Evolutionary conservation across 371 early-diverging fungal genomes (phyloP).

Genomic region (Mycotypha africana): DNA sequence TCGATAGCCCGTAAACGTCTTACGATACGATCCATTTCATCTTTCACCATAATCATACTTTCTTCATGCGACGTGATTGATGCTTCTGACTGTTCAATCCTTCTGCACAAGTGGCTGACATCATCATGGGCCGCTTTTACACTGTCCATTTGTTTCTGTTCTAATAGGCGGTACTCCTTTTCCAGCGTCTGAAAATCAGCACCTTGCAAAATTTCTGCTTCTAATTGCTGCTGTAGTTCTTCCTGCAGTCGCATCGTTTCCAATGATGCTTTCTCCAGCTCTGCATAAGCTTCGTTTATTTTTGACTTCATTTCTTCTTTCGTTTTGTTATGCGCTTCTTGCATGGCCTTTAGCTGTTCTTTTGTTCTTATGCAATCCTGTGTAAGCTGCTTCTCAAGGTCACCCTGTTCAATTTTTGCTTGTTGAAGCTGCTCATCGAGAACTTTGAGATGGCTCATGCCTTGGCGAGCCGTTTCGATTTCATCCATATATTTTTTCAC

Average conservation of each 20-base stretch:
- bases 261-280: slow-evolving; percentile 25
- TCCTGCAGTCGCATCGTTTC: slow-evolving; percentile 31
- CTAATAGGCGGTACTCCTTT: slow-evolving; percentile 15
- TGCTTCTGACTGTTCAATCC: slow-evolving; percentile 19
- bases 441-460: slow-evolving; percentile 41
- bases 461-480: slow-evolving; percentile 40
- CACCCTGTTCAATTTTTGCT: slow-evolving; percentile 33
- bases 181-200: slow-evolving; percentile 25
- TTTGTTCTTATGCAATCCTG: slow-evolving; percentile 28
- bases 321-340: slow-evolving; percentile 26
- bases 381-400: slow-evolving; percentile 26
- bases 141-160: slow-evolving; percentile 27
- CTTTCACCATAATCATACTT: slow-evolving; percentile 30
- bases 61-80: slow-evolving; percentile 33
- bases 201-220: slow-evolving; percentile 18
- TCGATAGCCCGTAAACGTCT: slow-evolving; percentile 37
- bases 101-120: slow-evolving; percentile 20
- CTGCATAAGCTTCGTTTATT: slow-evolving; percentile 33
- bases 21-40: slow-evolving; percentile 44
- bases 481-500: slow-evolving; percentile 48
- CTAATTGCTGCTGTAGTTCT: slow-evolving; percentile 31
- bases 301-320: slow-evolving; percentile 26
- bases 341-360: slow-evolving; percentile 19
- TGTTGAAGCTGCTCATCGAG: slow-evolving; percentile 40
- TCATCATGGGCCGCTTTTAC: slow-evolving; percentile 27